Percentiles rank a stretch among this genome's conserved stretches.
These are phyloP conservation scores for Orychophragmus violaceus DNA, from an alignment of 345 rosid species.

Conservation along the genomic window DNA sequence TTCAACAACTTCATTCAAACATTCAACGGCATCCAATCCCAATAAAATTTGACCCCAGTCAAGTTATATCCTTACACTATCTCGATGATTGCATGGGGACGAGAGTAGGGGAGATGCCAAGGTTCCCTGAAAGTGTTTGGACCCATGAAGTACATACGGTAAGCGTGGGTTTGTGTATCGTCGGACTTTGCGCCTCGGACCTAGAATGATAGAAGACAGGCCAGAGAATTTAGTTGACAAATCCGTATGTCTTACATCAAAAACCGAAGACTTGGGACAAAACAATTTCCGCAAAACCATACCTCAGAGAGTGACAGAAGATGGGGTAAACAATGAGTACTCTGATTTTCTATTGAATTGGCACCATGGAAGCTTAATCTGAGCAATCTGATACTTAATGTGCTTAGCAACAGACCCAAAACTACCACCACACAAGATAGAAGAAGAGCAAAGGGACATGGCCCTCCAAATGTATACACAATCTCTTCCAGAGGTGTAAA, in stretches of 20 bases:
- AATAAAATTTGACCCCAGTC: not conserved
- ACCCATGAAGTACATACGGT: constrained; percentile 95
- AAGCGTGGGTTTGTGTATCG: constrained; percentile 90
- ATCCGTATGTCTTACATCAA: not conserved
- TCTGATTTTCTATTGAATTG: constrained; percentile 57
- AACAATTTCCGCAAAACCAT: constrained; percentile 2
- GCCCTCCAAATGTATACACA: constrained; percentile 89
- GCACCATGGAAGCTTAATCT: constrained; percentile 51
- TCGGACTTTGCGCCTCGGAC: constrained; percentile 88
- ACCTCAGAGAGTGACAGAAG: constrained; percentile 95
- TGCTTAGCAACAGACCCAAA: constrained; percentile 63
- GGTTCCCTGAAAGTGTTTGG: constrained; percentile 97
- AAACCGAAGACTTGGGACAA: not conserved
- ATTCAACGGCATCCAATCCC: constrained; percentile 14
- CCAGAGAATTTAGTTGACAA: constrained; percentile 3
- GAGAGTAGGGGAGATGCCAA: constrained; percentile 97
- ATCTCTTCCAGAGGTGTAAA: constrained; percentile 95
- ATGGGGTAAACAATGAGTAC: constrained; percentile 68
- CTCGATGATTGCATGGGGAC: constrained; percentile 81
- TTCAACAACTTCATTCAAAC: constrained; percentile 19
- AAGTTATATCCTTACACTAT: constrained; percentile 68
- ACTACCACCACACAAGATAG: constrained; percentile 61
- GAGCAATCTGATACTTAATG: constrained; percentile 64
- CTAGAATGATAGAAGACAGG: constrained; percentile 40
- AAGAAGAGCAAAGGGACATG: constrained; percentile 71